Percentiles rank a stretch among this genome's conserved stretches.
These are phyloP conservation scores for Thelonectria blattea DNA, from an alignment of 2,329 filamentous ascomycete genomes.

Conservation along the genomic window DNA sequence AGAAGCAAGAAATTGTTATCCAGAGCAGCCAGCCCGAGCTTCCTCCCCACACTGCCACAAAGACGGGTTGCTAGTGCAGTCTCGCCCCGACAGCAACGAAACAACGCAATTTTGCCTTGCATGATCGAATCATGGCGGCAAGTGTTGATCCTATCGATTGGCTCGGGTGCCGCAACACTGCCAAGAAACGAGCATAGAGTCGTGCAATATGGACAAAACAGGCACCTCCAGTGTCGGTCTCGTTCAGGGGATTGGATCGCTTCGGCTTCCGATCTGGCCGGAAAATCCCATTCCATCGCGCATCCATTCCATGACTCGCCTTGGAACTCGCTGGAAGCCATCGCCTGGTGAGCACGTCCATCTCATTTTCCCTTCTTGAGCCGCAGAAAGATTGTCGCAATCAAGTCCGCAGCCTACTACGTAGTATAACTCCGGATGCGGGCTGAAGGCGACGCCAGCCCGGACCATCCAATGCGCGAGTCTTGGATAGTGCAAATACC, in stretches of 20 bases:
- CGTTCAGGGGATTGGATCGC: slow-evolving; percentile 1
- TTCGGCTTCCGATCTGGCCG: not conserved
- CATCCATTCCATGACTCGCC: slow-evolving; percentile 10
- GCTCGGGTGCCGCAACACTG: slow-evolving; percentile 4
- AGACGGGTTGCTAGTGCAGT: slow-evolving; percentile 4
- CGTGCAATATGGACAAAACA: not conserved
- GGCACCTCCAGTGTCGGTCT: not conserved
- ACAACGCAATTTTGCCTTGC: not conserved
- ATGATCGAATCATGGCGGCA: slow-evolving; percentile 10
- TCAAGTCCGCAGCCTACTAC: not conserved
- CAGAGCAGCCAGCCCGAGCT: not conserved
- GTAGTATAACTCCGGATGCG: not conserved
- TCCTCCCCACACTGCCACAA: not conserved
- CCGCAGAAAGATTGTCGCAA: not conserved
- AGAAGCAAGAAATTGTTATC: slow-evolving; percentile 12
- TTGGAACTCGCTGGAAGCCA: slow-evolving; percentile 1
- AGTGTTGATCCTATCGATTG: slow-evolving; percentile 6
- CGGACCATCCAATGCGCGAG: not conserved
- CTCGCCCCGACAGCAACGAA: slow-evolving; percentile 3
- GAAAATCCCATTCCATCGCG: not conserved
- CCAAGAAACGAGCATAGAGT: not conserved
- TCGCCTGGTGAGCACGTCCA: not conserved
- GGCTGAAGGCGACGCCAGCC: not conserved
- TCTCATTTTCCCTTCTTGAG: slow-evolving; percentile 5
- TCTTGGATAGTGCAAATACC: not conserved